Conservation (phyloP, 2,329 filamentous ascomycete species). For the Penicillium concentricum region DNA sequence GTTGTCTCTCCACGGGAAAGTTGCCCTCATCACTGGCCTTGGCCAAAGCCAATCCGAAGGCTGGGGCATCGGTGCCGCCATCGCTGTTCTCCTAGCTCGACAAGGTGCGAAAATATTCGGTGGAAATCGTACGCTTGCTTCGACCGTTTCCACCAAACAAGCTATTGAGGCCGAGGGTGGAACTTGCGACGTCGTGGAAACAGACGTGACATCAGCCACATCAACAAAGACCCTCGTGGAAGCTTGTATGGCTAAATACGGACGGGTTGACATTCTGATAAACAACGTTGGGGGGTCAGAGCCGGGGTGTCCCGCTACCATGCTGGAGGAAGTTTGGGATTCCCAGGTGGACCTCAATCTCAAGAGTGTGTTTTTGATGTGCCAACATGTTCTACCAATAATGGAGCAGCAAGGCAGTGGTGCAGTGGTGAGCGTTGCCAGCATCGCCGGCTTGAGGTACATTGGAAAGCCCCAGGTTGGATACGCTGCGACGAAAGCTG, state of each 20-base stretch:
- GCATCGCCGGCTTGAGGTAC: constrained; percentile 55
- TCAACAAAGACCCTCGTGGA: constrained; percentile 55
- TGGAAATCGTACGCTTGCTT: constrained; percentile 48
- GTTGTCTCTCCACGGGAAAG: constrained; percentile 15
- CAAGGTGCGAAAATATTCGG: constrained; percentile 53
- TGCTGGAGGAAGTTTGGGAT: constrained; percentile 54
- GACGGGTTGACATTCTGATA: constrained; percentile 59
- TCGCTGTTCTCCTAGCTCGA: constrained; percentile 48
- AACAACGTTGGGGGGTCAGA: constrained; percentile 62
- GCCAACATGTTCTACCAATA: constrained; percentile 38
- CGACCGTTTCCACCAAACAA: constrained; percentile 42
- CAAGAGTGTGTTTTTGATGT: constrained; percentile 56
- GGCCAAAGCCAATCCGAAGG: constrained; percentile 41
- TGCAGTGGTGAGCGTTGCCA: constrained; percentile 51
- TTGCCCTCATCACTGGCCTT: constrained; percentile 27
- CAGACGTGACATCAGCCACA: constrained; percentile 53
- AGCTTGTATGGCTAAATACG: constrained; percentile 52
- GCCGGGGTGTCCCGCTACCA: constrained; percentile 50
- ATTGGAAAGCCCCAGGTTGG: constrained; percentile 54
- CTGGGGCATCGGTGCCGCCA: constrained; percentile 55
- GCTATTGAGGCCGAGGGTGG: constrained; percentile 38
- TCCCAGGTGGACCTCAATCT: constrained; percentile 56
- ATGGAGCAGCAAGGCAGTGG: constrained; percentile 28
- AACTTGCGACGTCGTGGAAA: constrained; percentile 43
- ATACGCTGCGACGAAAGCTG: constrained; percentile 55